These are phyloP conservation scores for Amylostereum areolatum DNA, from an alignment of 1,284 basidiomycete species.

Conservation along the genomic window DNA sequence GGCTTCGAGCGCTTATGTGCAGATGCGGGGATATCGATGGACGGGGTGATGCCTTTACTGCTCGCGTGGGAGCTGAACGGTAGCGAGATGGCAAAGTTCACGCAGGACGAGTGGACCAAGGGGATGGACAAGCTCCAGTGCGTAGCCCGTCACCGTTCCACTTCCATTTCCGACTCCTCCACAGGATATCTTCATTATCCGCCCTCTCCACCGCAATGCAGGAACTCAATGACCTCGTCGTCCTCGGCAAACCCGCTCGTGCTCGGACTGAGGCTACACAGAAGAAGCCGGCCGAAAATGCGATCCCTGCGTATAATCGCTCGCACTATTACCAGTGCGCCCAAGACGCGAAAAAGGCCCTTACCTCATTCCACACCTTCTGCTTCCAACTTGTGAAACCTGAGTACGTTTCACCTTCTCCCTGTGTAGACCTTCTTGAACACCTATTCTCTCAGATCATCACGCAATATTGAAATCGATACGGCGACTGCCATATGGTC, in stretches of 20 bases:
- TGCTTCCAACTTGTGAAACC: conserved; percentile 68
- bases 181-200: conserved; percentile 53
- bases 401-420: conserved; percentile 28
- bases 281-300: conserved; percentile 10
- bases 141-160: conserved; percentile 15
- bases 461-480: conserved; percentile 77
- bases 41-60: conserved; percentile 62
- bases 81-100: conserved; percentile 64
- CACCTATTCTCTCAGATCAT: conserved; percentile 35
- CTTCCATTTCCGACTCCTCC: background rate
- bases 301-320: conserved; percentile 48
- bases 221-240: conserved; percentile 59
- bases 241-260: conserved; percentile 39
- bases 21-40: conserved; percentile 60
- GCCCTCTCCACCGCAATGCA: conserved; percentile 42
- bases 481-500: conserved; percentile 70
- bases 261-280: conserved; percentile 14
- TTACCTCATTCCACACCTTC: conserved; percentile 59
- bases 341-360: conserved; percentile 43
- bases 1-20: conserved; percentile 61
- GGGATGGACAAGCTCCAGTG: conserved; percentile 55
- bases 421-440: background rate
- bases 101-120: conserved; percentile 59
- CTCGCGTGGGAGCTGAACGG: conserved; percentile 67
- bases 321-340: conserved; percentile 45